Evolutionary conservation across 2,329 filamentous ascomycete genomes (phyloP), one percentile per base, ranked within the genome.

Genomic region (Fusarium euwallaceae): DNA sequence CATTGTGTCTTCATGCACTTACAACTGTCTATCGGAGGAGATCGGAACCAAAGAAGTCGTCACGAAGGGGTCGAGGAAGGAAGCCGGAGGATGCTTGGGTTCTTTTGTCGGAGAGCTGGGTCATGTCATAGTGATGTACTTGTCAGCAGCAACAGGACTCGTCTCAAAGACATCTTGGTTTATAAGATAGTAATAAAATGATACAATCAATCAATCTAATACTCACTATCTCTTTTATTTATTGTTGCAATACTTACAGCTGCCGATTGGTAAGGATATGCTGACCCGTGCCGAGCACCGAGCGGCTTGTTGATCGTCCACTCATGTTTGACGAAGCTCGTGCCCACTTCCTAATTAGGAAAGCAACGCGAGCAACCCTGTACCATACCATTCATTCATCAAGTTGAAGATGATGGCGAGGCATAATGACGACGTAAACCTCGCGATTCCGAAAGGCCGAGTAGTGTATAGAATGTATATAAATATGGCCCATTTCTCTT

Each of bases 331-430:
- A 11, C 20, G 51, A 55, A 20, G 51, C 11, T 68, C 67, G 70
- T 71, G 61, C 24, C 48, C 20, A 37, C 70, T 74, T 68, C 71
- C 67, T 51, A 65, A 70, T 74, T 60, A 56, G 67, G 71, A 68
- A 74, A 69, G 70, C 34, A 36, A 24, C 70, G 64, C 70, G 69
- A 72, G 55, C 39, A 72, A 68, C 69, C 69, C 48, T 72, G 68
- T 29, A 60, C 17, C 36, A 29, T 65, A 6, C 29, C 29, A 32
- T 32, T 11, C 29, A 32, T 32, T 32, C 20, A 14, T 45, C 11
- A 20, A 59, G 41, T 61, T 71, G 68, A 63, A 51, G 34, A 66
- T 27, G 32, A 71, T 43, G 14, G 12, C n/a, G 3, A 48, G 32
- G 29, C 16, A 59, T 9, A 29, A 71, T 48, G 22, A 34, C 22